Evolutionary conservation across 768 basidiomycete genomes (phyloP), one percentile per base, ranked within the genome.

Genomic region (Kwoniella bestiolae): DNA sequence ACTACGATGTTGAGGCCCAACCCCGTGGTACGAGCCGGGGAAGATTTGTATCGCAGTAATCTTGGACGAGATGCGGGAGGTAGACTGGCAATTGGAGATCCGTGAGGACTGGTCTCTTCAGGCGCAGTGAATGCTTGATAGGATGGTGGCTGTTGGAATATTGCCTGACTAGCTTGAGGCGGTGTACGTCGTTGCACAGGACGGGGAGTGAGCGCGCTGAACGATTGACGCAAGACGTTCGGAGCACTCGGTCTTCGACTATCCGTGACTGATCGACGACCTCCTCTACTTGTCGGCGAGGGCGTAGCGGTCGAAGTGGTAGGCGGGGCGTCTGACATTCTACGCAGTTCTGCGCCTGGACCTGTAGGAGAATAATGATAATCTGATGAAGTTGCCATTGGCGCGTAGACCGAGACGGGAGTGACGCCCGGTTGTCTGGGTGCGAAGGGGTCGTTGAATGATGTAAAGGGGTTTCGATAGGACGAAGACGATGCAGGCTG

Each of bases 31-130:
- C 68, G 28, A 1, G 71, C 71, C 1, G 74, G 74, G 5, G 71
- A 68, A n/a, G 68, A 70, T 47, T 72, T 72, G 60, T 76, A 76
- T 23, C 75, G 63, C 23, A 70, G 41, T 25, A 76, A n/a, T 38
- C 55, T 57, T 3, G 71, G 74, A 46, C 71, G 56, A 41, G 60
- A 52, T 0, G 60, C 60, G 2, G 50, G 60, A 4, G 52, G 52
- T 21, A 55, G 31, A 28, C 23, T 16, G 18, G 64, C 16, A n/a
- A 62, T 45, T 1, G 58, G 70, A 18, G 66, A 65, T 6, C 70
- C 70, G 11, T 60, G 50, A 14, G 70, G 70, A 56, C 63, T 68
- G 50, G 60, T 44, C 45, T 66, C 55, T 31, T 47, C 51, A 26
- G 34, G 25, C 49, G 45, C 49, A 12, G 57, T 46, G 3, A 44